These are phyloP conservation scores for Heritiera littoralis DNA, from an alignment of 345 rosid species.

Conservation along the genomic window DNA sequence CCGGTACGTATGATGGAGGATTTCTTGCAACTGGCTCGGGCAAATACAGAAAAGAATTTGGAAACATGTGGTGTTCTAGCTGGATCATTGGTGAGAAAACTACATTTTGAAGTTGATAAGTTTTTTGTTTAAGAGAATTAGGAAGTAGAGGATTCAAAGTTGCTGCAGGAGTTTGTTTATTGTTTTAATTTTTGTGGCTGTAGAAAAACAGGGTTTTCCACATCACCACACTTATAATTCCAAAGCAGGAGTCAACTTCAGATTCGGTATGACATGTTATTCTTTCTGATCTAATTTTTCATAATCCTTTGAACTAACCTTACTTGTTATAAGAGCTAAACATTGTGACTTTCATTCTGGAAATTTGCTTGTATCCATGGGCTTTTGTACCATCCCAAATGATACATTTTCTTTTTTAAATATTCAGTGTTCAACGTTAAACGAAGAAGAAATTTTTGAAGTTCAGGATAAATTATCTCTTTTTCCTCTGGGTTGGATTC, in stretches of 20 bases:
- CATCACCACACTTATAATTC: conserved; percentile 86
- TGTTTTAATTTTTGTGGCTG: conserved; percentile 20
- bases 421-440: conserved; percentile 78
- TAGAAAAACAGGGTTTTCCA: conserved; percentile 96
- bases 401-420: neutral
- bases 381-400: neutral
- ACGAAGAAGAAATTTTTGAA: conserved; percentile 95
- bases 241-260: conserved; percentile 97
- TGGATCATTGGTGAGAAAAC: conserved; percentile 75
- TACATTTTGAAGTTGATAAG: neutral
- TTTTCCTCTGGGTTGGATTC: conserved; percentile 96
- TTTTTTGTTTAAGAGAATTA: neutral
- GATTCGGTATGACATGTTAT: conserved; percentile 63
- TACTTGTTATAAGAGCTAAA: neutral
- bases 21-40: conserved; percentile 76
- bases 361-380: neutral
- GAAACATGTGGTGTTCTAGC: conserved; percentile 98
- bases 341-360: neutral
- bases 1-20: conserved; percentile 87
- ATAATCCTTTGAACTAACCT: neutral
- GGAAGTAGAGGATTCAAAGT: neutral
- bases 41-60: conserved; percentile 78
- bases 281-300: neutral
- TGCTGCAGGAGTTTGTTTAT: conserved; percentile 24
- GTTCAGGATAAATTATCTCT: conserved; percentile 83